Evolutionary conservation across 2,329 filamentous ascomycete genomes (phyloP), one percentile per base, ranked within the genome.

Genomic region (Teratosphaeria pseudoeucalypti): DNA sequence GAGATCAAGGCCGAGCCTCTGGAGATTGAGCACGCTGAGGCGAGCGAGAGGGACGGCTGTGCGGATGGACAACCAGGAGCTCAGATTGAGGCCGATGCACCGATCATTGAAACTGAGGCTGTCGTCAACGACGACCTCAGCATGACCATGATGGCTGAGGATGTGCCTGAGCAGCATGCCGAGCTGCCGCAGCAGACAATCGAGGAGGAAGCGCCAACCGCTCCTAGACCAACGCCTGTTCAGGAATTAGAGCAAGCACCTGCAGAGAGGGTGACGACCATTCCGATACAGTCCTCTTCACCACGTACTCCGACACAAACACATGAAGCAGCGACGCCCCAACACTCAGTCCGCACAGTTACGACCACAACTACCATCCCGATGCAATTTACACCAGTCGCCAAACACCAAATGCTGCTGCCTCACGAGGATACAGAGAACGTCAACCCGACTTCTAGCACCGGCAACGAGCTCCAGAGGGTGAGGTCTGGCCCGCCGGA

Each of bases 291-390:
- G 59, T 53, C 58, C 19, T 23, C 2, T 74, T 85, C 53, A 34
- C 67, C 66, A 19, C 63, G 65, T 52, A 66, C 65, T 29, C 66
- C 68, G 26, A 60, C 14, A 59, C 56, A 64, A 58, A 69, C 68
- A 54, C 43, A 49, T 23, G n/a, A 49, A 19, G 43, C 43, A 49
- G n/a, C 43, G 6, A 49, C 43, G 16, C 43, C 43, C 43, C 64
- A 26, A 11, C 55, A 26, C 27, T 47, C 72, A 16, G 70, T 74
- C 54, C 76, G 74, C 55, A 78, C 75, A 34, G 70, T 77, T 59
- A 79, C 77, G 1, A 78, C 75, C 27, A 79, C 77, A 11, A 79
- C 77, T 10, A 78, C 75, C 1, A 75, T 79, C 49, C 77, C 77
- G 26, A 73, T 78, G 61, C 73, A 76, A 57, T 78, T 79, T 61